Percentiles rank a stretch among this genome's conserved stretches.
phyloP scores from a whole-genome alignment of 805 yeast species.

The Saccharomycopsis malanga region DNA sequence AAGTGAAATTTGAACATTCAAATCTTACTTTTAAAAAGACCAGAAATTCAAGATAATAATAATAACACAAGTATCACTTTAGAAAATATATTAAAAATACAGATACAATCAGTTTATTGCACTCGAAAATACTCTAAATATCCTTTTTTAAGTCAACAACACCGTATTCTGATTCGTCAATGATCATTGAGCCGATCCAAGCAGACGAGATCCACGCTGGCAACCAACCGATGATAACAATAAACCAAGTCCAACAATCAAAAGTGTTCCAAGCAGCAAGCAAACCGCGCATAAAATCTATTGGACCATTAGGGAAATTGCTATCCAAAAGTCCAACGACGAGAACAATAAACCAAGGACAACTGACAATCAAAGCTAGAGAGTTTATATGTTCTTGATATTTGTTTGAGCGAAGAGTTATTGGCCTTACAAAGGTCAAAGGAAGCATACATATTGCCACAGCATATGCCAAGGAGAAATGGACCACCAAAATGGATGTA shows the following conservation, averaged over 20 bases:
- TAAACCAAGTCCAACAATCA: conserved; percentile 82
- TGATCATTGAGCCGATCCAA: conserved; percentile 11
- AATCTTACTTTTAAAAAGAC: too few species aligned
- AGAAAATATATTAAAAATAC: too few species aligned
- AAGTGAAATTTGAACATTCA: too few species aligned
- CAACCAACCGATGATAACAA: conserved; percentile 67
- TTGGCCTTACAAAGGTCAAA: conserved; percentile 45
- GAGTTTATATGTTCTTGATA: conserved; percentile 22
- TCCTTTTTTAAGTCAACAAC: conserved; percentile 10
- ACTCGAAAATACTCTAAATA: too few species aligned
- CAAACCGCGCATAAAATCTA: conserved; percentile 41
- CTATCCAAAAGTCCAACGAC: conserved; percentile 26
- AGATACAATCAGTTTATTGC: too few species aligned
- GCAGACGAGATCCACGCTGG: conserved; percentile 64
- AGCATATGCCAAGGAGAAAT: conserved; percentile 72
- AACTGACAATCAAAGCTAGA: conserved; percentile 27
- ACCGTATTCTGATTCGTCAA: conserved; percentile 19
- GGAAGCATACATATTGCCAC: conserved; percentile 74
- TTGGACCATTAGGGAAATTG: conserved; percentile 18
- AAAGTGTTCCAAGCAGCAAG: conserved; percentile 58
- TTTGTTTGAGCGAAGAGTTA: conserved; percentile 9
- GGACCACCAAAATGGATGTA: conserved; percentile 68
- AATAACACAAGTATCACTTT: too few species aligned
- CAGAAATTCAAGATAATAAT: neutral
- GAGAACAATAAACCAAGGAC: conserved; percentile 28